Conservation (phyloP, 306 rosid genomes). For the Ammopiptanthus mongolicus region DNA sequence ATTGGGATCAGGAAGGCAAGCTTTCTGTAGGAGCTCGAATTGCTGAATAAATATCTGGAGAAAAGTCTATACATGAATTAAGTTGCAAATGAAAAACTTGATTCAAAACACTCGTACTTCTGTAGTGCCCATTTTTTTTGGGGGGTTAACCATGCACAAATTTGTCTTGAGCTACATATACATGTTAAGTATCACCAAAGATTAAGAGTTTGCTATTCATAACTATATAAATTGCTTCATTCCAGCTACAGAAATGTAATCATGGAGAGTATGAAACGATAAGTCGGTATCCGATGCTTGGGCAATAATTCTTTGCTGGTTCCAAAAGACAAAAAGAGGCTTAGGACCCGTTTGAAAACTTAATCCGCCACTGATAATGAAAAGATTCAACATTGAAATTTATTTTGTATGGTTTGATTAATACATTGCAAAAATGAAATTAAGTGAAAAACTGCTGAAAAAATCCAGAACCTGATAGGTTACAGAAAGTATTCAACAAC, state of each 20-base stretch:
- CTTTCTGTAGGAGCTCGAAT: slow-evolving; percentile 87
- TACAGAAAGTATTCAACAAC: background rate
- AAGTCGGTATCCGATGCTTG: background rate
- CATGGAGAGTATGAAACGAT: background rate
- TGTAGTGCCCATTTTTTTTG: background rate
- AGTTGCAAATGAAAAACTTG: slow-evolving; percentile 1
- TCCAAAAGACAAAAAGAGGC: background rate
- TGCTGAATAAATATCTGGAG: slow-evolving; percentile 86
- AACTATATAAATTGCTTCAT: background rate
- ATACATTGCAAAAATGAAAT: background rate
- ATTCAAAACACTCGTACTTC: background rate
- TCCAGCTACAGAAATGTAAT: background rate
- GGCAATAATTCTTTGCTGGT: background rate
- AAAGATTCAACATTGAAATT: slow-evolving; percentile 3
- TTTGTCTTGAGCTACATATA: background rate
- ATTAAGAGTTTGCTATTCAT: background rate
- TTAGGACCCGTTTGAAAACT: background rate
- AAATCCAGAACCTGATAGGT: background rate
- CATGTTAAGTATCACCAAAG: background rate
- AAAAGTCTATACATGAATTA: background rate
- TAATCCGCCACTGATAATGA: background rate
- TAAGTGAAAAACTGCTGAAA: slow-evolving; percentile 3
- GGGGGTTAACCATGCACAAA: background rate
- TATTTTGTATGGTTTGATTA: background rate
- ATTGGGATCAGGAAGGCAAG: slow-evolving; percentile 73